phyloP scores from a whole-genome alignment of 441 rosid species.

The Viola pubescens region DNA sequence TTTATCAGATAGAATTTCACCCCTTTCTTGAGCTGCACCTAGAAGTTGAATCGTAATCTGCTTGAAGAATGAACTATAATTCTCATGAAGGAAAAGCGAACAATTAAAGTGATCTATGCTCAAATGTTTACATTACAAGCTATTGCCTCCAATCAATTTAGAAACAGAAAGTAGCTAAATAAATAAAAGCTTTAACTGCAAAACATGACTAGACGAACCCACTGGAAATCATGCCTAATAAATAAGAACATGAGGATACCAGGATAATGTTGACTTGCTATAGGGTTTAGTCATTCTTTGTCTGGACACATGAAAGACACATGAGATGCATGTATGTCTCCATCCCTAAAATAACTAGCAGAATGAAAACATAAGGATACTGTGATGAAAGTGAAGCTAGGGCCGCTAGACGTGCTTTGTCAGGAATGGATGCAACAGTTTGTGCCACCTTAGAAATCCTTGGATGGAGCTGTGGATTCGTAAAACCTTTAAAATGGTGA shows the following conservation, averaged over 20 bases:
- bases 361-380: conserved; percentile 60
- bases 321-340: conserved; percentile 1
- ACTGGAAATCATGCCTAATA: not conserved
- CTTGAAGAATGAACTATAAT: conserved; percentile 70
- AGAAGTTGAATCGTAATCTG: conserved; percentile 62
- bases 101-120: not conserved
- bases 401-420: conserved; percentile 64
- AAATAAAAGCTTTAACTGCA: conserved; percentile 5
- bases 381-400: conserved; percentile 61
- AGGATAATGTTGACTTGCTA: not conserved
- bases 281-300: not conserved
- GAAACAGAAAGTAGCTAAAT: not conserved
- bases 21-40: conserved; percentile 35
- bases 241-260: not conserved
- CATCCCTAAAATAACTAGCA: conserved; percentile 8
- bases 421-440: conserved; percentile 80
- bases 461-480: conserved; percentile 30
- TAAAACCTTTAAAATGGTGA: conserved; percentile 23
- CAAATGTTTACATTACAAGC: not conserved
- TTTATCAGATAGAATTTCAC: conserved; percentile 10
- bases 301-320: not conserved
- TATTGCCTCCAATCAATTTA: not conserved
- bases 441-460: conserved; percentile 56
- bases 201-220: conserved; percentile 9
- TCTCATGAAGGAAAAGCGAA: conserved; percentile 38